Percentiles rank a stretch among this genome's conserved stretches.
phyloP scores from a whole-genome alignment of 1,284 basidiomycete genomes.

The Entoloma clypeatum region DNA sequence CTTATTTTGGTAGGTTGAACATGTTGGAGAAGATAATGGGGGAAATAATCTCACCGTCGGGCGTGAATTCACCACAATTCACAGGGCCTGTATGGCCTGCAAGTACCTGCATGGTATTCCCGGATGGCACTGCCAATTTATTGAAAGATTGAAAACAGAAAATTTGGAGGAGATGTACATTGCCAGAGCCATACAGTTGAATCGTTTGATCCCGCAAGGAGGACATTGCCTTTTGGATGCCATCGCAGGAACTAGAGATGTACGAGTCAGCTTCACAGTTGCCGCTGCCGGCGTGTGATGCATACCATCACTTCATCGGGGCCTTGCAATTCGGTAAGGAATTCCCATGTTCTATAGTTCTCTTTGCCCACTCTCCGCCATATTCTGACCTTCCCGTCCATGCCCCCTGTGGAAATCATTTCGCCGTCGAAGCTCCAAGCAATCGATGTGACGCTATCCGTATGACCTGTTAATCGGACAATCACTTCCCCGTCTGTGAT shows the following conservation, averaged over 20 bases:
- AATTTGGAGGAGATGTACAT: constrained; percentile 46
- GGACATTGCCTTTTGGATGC: constrained; percentile 91
- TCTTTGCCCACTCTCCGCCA: constrained; percentile 82
- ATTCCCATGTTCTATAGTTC: constrained; percentile 83
- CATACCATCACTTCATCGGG: constrained; percentile 91
- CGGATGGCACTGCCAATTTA: constrained; percentile 75
- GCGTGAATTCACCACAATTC: constrained; percentile 88
- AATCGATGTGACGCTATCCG: constrained; percentile 82
- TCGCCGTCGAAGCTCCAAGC: constrained; percentile 88
- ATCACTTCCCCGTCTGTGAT: constrained; percentile 80
- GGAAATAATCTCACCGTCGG: constrained; percentile 58
- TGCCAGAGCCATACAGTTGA: constrained; percentile 99
- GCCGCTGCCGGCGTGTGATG: too few relatives aligned
- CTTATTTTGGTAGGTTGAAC: constrained; percentile 36
- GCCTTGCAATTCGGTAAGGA: constrained; percentile 87
- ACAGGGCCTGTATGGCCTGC: constrained; percentile 86
- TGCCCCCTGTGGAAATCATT: constrained; percentile 91
- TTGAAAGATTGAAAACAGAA: constrained; percentile 10
- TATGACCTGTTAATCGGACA: constrained; percentile 85
- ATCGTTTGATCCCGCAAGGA: constrained; percentile 92
- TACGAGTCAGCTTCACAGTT: constrained; percentile 4
- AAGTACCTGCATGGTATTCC: constrained; percentile 94
- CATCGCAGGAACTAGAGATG: constrained; percentile 80
- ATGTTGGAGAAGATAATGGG: not conserved
- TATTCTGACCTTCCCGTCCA: constrained; percentile 92